These are phyloP conservation scores for Dicorynia guianensis DNA, from an alignment of 306 rosid genomes.

Conservation along the genomic window DNA sequence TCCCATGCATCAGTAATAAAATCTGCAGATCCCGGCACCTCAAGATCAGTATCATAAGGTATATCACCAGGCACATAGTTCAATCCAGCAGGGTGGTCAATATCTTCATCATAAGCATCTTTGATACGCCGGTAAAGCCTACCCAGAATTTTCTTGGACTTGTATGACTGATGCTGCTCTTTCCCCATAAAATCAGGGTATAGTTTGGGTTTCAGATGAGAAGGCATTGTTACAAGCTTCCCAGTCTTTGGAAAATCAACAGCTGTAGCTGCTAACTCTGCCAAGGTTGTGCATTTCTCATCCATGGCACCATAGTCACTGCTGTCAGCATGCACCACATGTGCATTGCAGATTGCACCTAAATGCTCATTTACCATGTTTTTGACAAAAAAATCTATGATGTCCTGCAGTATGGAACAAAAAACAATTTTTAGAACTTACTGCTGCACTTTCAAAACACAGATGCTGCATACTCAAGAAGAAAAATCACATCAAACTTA, in stretches of 20 bases:
- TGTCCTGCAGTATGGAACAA: constrained; percentile 63
- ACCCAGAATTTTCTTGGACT: constrained; percentile 78
- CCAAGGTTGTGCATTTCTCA: constrained; percentile 66
- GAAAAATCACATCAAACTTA: background rate
- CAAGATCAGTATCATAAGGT: constrained; percentile 72
- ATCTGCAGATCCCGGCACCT: constrained; percentile 60
- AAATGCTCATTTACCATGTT: constrained; percentile 80
- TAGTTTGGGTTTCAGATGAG: background rate
- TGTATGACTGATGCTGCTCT: constrained; percentile 68
- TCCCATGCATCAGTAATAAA: constrained; percentile 76
- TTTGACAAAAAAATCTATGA: constrained; percentile 64
- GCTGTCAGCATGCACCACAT: constrained; percentile 92
- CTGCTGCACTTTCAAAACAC: background rate
- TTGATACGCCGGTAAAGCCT: constrained; percentile 68
- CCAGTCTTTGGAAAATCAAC: constrained; percentile 96
- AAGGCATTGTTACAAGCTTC: constrained; percentile 52
- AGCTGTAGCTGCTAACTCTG: constrained; percentile 85
- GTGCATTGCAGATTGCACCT: constrained; percentile 88
- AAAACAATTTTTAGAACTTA: constrained; percentile 20
- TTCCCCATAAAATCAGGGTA: constrained; percentile 98
- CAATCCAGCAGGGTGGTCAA: constrained; percentile 44
- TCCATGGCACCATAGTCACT: constrained; percentile 78
- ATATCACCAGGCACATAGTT: constrained; percentile 42
- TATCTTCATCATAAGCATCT: constrained; percentile 64
- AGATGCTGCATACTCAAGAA: background rate